These are phyloP conservation scores for Termitomyces sp. DNA, from an alignment of 768 basidiomycete species.

Conservation along the genomic window DNA sequence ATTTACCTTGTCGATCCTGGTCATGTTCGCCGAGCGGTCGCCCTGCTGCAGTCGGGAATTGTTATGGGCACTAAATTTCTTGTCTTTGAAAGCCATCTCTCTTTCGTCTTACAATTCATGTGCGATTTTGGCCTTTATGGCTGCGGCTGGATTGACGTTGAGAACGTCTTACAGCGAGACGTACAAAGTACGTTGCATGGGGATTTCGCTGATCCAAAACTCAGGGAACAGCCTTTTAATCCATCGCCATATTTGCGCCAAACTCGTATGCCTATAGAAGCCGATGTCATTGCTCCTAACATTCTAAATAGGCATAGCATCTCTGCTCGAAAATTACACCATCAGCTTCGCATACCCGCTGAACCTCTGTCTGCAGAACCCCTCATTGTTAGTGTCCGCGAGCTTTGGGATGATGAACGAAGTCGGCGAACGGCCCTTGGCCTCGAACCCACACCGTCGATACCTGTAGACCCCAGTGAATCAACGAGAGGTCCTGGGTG, in stretches of 20 bases:
- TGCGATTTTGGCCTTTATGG: conserved; percentile 94
- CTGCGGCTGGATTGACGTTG: conserved; percentile 83
- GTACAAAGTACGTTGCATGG: conserved; percentile 24
- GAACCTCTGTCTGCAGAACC: conserved; percentile 55
- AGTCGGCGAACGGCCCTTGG: conserved; percentile 62
- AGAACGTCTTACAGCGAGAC: conserved; percentile 56
- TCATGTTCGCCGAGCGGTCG: conserved; percentile 60
- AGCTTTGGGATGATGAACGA: conserved; percentile 97
- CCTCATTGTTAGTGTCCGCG: conserved; percentile 82
- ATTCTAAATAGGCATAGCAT: conserved; percentile 81
- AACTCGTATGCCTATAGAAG: conserved; percentile 68
- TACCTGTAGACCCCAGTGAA: conserved; percentile 68
- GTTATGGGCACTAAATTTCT: conserved; percentile 76
- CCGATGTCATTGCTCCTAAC: conserved; percentile 76
- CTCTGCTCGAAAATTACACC: conserved; percentile 51
- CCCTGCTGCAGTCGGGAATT: conserved; percentile 76
- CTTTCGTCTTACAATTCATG: conserved; percentile 86
- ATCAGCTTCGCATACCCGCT: conserved; percentile 67
- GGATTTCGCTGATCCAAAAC: conserved; percentile 25
- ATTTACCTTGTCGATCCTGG: conserved; percentile 71
- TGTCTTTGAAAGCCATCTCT: conserved; percentile 88
- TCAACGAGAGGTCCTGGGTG: conserved; percentile 50
- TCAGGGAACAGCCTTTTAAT: conserved; percentile 27
- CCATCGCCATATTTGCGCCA: conserved; percentile 59
- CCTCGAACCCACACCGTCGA: conserved; percentile 63